Evolutionary conservation across 1,284 basidiomycete genomes (phyloP).

Genomic region (Amylostereum chailletii): DNA sequence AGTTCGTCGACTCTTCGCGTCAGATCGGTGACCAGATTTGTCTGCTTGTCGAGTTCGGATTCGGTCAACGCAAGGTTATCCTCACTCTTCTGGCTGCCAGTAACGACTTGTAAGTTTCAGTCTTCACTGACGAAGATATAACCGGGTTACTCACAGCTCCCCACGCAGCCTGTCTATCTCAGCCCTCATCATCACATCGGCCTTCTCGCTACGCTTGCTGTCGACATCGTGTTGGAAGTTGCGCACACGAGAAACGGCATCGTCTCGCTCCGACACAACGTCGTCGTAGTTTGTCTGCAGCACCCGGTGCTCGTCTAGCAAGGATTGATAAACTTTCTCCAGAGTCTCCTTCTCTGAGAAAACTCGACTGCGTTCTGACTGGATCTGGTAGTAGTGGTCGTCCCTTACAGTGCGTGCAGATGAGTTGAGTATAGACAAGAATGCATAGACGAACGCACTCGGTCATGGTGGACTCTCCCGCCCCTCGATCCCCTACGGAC

Average conservation of each 20-base stretch:
- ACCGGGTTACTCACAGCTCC: slow-evolving; percentile 61
- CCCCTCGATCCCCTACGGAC: slow-evolving; percentile 31
- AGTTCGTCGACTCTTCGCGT: slow-evolving; percentile 78
- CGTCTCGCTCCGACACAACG: slow-evolving; percentile 62
- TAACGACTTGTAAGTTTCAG: slow-evolving; percentile 21
- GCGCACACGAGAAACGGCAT: slow-evolving; percentile 46
- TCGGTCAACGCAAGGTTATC: slow-evolving; percentile 79
- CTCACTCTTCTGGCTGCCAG: slow-evolving; percentile 78
- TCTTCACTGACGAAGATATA: neutral
- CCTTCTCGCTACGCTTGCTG: slow-evolving; percentile 50
- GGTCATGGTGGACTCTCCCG: slow-evolving; percentile 56
- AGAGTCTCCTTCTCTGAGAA: slow-evolving; percentile 73
- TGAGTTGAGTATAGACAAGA: too few relatives aligned
- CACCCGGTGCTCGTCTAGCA: slow-evolving; percentile 71
- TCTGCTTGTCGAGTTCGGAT: slow-evolving; percentile 73
- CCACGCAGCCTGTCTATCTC: slow-evolving; percentile 75
- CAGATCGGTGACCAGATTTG: slow-evolving; percentile 57
- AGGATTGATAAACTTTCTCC: slow-evolving; percentile 65
- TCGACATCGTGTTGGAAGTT: slow-evolving; percentile 54
- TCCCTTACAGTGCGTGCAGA: slow-evolving; percentile 36
- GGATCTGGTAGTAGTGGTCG: slow-evolving; percentile 79
- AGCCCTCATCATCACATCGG: slow-evolving; percentile 59
- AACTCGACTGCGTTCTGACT: slow-evolving; percentile 68
- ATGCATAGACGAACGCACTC: slow-evolving; percentile 39
- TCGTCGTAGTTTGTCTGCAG: slow-evolving; percentile 70